Percentiles rank a stretch among this genome's conserved stretches.
These are phyloP conservation scores for Neurospora cerealis DNA, from an alignment of 495 filamentous ascomycete species.

Conservation along the genomic window DNA sequence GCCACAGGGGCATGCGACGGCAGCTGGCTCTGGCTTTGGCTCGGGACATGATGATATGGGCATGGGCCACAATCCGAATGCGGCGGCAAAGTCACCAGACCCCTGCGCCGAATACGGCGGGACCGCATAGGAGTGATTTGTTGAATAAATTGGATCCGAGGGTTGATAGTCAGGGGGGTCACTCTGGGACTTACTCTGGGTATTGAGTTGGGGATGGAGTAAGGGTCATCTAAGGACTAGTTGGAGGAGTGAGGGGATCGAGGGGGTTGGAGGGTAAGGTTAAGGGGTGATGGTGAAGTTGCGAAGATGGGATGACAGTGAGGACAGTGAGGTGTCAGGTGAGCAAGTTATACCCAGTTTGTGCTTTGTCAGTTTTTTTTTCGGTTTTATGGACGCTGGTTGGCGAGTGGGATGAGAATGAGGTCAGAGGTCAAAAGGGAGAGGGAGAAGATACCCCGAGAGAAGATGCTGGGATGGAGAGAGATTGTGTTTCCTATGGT, in stretches of 20 bases:
- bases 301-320: background rate
- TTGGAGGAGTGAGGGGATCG: background rate
- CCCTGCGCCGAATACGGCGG: slow-evolving; percentile 31
- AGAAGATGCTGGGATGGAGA: too few relatives aligned
- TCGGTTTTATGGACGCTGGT: too few relatives aligned
- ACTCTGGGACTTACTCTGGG: background rate
- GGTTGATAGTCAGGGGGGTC: slow-evolving; percentile 28
- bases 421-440: too few relatives aligned
- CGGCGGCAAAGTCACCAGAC: slow-evolving; percentile 9
- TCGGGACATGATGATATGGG: background rate
- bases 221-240: background rate
- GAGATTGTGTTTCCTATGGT: too few relatives aligned
- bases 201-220: background rate
- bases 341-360: background rate
- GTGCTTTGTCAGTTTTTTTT: background rate
- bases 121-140: slow-evolving; percentile 39
- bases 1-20: background rate
- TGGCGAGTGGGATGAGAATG: too few relatives aligned
- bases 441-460: too few relatives aligned
- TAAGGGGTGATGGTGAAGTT: background rate
- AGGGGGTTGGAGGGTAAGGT: background rate
- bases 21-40: background rate
- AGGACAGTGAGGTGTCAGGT: too few relatives aligned
- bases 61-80: background rate
- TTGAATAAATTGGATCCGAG: slow-evolving; percentile 43